phyloP scores from a whole-genome alignment of 1,284 basidiomycete genomes.

The Porogramme epimiltina region DNA sequence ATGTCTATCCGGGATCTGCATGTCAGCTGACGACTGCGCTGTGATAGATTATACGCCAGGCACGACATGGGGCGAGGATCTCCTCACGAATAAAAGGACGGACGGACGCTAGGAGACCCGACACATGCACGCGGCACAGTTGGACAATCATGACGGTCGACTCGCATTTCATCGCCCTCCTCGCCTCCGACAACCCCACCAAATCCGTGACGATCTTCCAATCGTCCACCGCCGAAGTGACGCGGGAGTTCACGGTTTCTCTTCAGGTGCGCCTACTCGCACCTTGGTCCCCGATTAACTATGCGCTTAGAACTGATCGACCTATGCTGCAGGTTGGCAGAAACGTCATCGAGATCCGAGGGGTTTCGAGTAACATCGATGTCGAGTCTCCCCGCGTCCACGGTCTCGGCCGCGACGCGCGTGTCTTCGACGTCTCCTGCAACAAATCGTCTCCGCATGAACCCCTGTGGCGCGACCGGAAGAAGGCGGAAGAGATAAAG shows the following conservation, averaged over 20 bases:
- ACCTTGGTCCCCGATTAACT: not conserved
- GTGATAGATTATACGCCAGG: too few relatives aligned
- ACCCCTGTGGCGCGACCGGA: slow-evolving; percentile 9
- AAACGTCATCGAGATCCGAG: slow-evolving; percentile 48
- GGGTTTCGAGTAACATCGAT: slow-evolving; percentile 49
- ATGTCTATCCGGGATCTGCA: too few relatives aligned
- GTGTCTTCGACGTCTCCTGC: slow-evolving; percentile 52
- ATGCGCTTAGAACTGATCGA: not conserved
- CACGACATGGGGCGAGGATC: too few relatives aligned
- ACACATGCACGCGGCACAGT: too few relatives aligned
- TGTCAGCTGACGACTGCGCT: too few relatives aligned
- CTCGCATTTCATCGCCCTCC: too few relatives aligned
- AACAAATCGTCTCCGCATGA: slow-evolving; percentile 26
- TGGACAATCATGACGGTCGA: too few relatives aligned
- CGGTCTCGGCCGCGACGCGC: slow-evolving; percentile 42
- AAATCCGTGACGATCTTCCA: slow-evolving; percentile 41
- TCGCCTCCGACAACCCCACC: slow-evolving; percentile 32
- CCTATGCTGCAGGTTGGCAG: slow-evolving; percentile 42
- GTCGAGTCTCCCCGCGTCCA: slow-evolving; percentile 51
- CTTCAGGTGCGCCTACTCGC: slow-evolving; percentile 32
- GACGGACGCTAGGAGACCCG: too few relatives aligned
- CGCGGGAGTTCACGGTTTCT: slow-evolving; percentile 33
- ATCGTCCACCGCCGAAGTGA: slow-evolving; percentile 36
- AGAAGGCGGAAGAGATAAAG: slow-evolving; percentile 31
- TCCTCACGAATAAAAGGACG: too few relatives aligned